Evolutionary conservation across 306 rosid species (phyloP).

Genomic region (Cicer judaicum): DNA sequence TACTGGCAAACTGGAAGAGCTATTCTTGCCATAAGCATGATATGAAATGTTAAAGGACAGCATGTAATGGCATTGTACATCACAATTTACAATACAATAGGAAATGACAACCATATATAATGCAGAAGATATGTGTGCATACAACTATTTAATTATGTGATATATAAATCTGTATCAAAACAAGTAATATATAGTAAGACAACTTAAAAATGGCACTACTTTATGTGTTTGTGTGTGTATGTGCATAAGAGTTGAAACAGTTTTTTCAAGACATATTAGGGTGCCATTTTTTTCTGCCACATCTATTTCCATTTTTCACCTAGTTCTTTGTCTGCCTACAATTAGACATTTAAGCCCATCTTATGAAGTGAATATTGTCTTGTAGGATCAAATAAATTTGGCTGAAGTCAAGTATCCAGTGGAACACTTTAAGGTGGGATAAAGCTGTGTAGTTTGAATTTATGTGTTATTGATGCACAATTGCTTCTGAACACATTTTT

Average conservation of each 20-base stretch:
- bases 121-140: neutral
- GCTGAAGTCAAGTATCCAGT: conserved; percentile 80
- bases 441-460: conserved; percentile 23
- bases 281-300: conserved; percentile 20
- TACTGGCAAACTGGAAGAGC: neutral
- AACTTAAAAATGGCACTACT: neutral
- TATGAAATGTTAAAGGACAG: neutral
- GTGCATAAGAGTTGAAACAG: neutral
- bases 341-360: neutral
- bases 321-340: conserved; percentile 35
- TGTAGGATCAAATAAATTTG: conserved; percentile 91
- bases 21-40: neutral
- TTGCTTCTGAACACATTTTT: conserved; percentile 26
- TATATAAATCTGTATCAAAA: too few relatives aligned
- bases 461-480: conserved; percentile 38
- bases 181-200: neutral
- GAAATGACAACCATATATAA: neutral
- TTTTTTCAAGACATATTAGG: conserved; percentile 13
- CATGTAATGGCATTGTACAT: conserved; percentile 1
- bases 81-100: neutral
- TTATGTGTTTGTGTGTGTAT: neutral
- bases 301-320: conserved; percentile 16
- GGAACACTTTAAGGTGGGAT: conserved; percentile 80
- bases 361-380: conserved; percentile 40
- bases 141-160: neutral